Conservation (phyloP, 2,329 filamentous ascomycete genomes). For the Ampelomyces quisqualis region DNA sequence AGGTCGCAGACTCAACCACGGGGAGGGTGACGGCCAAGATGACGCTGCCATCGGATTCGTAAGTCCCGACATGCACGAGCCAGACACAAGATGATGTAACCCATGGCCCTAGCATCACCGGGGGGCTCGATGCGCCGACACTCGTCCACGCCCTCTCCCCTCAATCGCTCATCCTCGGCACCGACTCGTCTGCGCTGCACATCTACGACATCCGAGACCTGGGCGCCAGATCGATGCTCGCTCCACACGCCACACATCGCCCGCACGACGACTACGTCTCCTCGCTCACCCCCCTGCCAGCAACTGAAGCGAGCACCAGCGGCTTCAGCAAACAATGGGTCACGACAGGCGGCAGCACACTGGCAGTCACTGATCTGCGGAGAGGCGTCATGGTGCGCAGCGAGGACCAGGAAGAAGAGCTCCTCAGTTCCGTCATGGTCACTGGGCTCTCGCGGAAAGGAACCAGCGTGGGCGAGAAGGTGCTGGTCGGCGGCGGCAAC, state of each 20-base stretch:
- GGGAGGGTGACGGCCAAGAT: slow-evolving; percentile 79
- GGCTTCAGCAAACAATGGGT: slow-evolving; percentile 95
- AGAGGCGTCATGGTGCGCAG: slow-evolving; percentile 83
- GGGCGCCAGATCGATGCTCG: slow-evolving; percentile 51
- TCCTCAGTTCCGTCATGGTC: slow-evolving; percentile 79
- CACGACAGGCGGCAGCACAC: slow-evolving; percentile 85
- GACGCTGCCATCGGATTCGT: slow-evolving; percentile 61
- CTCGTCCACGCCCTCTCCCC: slow-evolving; percentile 82
- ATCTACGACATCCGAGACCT: slow-evolving; percentile 76
- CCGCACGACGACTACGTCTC: slow-evolving; percentile 94
- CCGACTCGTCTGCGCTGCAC: slow-evolving; percentile 86
- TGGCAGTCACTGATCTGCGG: slow-evolving; percentile 86
- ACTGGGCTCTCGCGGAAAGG: slow-evolving; percentile 71
- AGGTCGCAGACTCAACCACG: slow-evolving; percentile 59
- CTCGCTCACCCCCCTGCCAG: slow-evolving; percentile 78
- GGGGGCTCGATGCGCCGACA: slow-evolving; percentile 68
- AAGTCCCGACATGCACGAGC: too few relatives aligned
- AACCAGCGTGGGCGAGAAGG: slow-evolving; percentile 69
- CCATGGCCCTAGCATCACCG: slow-evolving; percentile 48
- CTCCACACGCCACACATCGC: slow-evolving; percentile 72
- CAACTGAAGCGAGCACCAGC: slow-evolving; percentile 76
- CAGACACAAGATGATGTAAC: too few relatives aligned
- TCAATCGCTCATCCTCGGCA: slow-evolving; percentile 83
- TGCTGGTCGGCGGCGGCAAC: slow-evolving; percentile 74
- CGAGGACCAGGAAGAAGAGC: slow-evolving; percentile 92